Evolutionary conservation across 179 eudicot genomes (phyloP).

Genomic region (Silene vulgaris): DNA sequence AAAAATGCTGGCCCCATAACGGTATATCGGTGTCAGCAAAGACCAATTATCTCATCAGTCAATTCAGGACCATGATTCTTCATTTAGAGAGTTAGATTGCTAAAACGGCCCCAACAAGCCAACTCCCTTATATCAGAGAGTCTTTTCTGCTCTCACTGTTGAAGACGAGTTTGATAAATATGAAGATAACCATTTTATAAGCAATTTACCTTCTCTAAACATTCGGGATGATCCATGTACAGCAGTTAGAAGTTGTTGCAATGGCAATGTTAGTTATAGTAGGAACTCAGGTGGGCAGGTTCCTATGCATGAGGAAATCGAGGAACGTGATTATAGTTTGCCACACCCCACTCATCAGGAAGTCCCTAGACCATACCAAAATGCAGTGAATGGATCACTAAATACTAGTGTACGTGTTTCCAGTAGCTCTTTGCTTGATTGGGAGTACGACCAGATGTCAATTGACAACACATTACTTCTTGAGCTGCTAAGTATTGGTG

Average conservation of each 20-base stretch:
- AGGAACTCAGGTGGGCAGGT: slow-evolving; percentile 35
- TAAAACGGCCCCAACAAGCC: slow-evolving; percentile 34
- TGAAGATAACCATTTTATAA: slow-evolving; percentile 44
- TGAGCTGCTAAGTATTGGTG: slow-evolving; percentile 82
- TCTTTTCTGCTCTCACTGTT: slow-evolving; percentile 75
- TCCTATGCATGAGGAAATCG: slow-evolving; percentile 39
- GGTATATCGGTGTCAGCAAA: slow-evolving; percentile 34
- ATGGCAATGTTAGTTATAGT: slow-evolving; percentile 43
- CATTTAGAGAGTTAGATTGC: slow-evolving; percentile 35
- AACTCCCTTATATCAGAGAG: slow-evolving; percentile 68
- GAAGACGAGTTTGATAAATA: slow-evolving; percentile 75
- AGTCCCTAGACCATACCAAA: slow-evolving; percentile 35
- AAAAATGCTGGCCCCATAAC: slow-evolving; percentile 33
- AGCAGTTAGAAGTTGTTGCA: slow-evolving; percentile 38
- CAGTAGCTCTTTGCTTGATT: slow-evolving; percentile 44
- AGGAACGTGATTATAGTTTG: slow-evolving; percentile 41
- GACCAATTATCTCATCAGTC: slow-evolving; percentile 31
- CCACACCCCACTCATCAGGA: slow-evolving; percentile 38
- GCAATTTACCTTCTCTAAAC: slow-evolving; percentile 27
- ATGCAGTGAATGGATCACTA: slow-evolving; percentile 36
- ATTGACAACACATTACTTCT: slow-evolving; percentile 59
- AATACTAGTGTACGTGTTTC: slow-evolving; percentile 32
- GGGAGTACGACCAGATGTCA: slow-evolving; percentile 55
- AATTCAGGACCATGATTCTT: slow-evolving; percentile 40
- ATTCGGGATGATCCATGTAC: slow-evolving; percentile 32